Evolutionary conservation across 106 monocot genomes (phyloP), one percentile per base, ranked within the genome.

Genomic region (Triglochin maritima): DNA sequence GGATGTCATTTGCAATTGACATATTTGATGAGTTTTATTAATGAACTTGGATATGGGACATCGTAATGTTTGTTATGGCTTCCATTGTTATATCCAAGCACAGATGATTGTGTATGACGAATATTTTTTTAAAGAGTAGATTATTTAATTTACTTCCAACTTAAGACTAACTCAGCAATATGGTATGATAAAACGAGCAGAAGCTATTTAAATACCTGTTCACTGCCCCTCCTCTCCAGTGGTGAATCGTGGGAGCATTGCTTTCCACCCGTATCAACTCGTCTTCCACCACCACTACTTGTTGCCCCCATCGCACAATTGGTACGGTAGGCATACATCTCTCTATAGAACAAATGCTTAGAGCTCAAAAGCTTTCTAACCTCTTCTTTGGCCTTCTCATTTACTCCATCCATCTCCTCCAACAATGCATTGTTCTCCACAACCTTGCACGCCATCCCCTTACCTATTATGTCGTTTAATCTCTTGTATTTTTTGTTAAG

Each of bases 401-500:
- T 46, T 55, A 95, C 64, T 58, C 81, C 56, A 67, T 85, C 85
- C 84, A 90, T 78, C 65, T 83, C 41, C 54, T 95, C 94, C 64
- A 90, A 85, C 17, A 87, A 71, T 60, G 79, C 65, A 55, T 76
- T 89, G 74, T 89, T 90, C 77, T 94, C 89, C 44, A 94, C 94
- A 44, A 87, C 89, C 57, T 72, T 65, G 74, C 89, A 87, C n/a
- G 87, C 94, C 6, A 76, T 87, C 4, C 87, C 89, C 59, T 67
- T 78, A 9, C 94, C 94, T 12, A 95, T 79, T 60, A 95, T 74
- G 57, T 90, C 94, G 62, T 81, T 90, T 44, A 95, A 83, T 4
- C 94, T 72, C 81, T 85, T 95, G 79, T 87, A 95, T 46, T 90
- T 70, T 82, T 94, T 94, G 85, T 90, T 94, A 17, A 94, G 80